Evolutionary conservation across 202 grass and related monocot species (phyloP).

Genomic region (Schoenoplectus tabernaemontani): DNA sequence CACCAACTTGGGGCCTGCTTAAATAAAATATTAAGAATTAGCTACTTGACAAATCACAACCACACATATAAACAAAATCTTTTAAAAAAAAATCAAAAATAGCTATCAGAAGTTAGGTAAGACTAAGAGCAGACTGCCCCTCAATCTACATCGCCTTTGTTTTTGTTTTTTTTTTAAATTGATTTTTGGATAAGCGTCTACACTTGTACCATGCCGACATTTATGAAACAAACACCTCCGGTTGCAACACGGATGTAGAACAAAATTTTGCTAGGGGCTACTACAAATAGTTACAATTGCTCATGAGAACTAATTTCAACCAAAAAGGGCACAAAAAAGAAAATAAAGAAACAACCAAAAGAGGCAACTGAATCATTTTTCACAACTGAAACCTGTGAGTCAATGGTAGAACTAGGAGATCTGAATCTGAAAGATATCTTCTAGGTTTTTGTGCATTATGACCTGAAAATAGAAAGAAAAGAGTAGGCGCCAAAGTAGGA

Average conservation of each 20-base stretch:
- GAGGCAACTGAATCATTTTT: conserved; percentile 2
- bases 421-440: conserved; percentile 5
- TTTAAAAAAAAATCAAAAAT: background rate
- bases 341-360: background rate
- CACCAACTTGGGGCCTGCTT: background rate
- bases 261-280: background rate
- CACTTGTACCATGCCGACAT: background rate
- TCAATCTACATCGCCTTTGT: conserved; percentile 5
- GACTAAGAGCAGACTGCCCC: background rate
- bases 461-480: conserved; percentile 9
- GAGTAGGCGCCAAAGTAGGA: conserved; percentile 12
- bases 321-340: background rate
- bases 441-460: conserved; percentile 7
- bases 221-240: conserved; percentile 5
- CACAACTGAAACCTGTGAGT: background rate
- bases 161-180: no score
- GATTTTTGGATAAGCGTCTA: background rate
- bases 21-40: no score
- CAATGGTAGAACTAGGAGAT: background rate
- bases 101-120: conserved; percentile 17
- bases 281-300: conserved; percentile 21
- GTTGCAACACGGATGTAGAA: no score
- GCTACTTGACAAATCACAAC: no score
- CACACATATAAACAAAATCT: background rate
- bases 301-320: no score